These are phyloP conservation scores for Backusella westeae DNA, from an alignment of 192 early-diverging fungal genomes.

Conservation along the genomic window DNA sequence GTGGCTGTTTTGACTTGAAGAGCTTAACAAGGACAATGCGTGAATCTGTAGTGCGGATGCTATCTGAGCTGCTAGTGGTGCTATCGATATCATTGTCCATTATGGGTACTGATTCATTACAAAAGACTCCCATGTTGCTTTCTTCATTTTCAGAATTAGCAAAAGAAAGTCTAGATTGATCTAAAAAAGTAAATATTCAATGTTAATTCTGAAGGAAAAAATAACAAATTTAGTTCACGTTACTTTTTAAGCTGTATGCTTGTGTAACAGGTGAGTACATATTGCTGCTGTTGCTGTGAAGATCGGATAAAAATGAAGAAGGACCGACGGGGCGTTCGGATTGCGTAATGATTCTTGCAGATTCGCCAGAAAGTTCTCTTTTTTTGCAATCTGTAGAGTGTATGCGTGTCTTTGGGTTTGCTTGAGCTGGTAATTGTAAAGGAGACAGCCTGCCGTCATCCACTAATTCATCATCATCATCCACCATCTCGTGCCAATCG, in stretches of 20 bases:
- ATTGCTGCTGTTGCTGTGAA: background rate
- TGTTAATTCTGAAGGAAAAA: background rate
- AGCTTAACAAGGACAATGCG: background rate
- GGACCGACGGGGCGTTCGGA: slow-evolving; percentile 19
- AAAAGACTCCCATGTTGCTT: background rate
- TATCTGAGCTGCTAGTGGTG: background rate
- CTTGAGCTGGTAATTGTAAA: slow-evolving; percentile 28
- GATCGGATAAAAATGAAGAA: slow-evolving; percentile 21
- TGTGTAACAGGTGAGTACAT: slow-evolving; percentile 2
- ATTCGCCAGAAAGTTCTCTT: slow-evolving; percentile 16
- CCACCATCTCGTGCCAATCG: slow-evolving; percentile 8
- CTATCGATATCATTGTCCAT: background rate
- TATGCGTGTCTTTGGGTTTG: background rate
- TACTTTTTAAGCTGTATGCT: background rate
- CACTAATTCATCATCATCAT: slow-evolving; percentile 3
- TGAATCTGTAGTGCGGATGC: background rate
- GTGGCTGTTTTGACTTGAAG: background rate
- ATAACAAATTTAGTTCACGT: background rate
- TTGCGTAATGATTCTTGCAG: slow-evolving; percentile 6
- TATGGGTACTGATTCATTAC: slow-evolving; percentile 9
- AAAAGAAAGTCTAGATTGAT: slow-evolving; percentile 3
- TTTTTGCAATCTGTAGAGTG: background rate
- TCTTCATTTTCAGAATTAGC: slow-evolving; percentile 9
- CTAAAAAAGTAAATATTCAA: background rate
- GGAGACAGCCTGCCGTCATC: slow-evolving; percentile 23